Evolutionary conservation across 1,284 basidiomycete species (phyloP).

Genomic region (Macrocybe sp.): DNA sequence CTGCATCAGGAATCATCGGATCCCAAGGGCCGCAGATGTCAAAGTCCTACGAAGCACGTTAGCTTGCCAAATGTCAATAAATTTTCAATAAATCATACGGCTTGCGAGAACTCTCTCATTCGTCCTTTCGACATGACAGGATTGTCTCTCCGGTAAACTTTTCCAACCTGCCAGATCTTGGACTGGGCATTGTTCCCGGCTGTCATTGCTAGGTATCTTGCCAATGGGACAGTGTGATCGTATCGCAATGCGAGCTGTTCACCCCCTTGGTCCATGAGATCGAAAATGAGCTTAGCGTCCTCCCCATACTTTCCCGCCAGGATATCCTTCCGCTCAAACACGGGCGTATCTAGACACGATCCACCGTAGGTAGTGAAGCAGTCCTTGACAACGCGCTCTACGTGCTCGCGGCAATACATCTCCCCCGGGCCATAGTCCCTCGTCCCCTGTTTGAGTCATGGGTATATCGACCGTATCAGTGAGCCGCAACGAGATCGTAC

Average conservation of each 20-base stretch:
- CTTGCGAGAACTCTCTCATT: slow-evolving; percentile 99
- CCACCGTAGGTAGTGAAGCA: slow-evolving; percentile 90
- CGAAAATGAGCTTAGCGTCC: slow-evolving; percentile 97
- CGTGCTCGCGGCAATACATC: slow-evolving; percentile 88
- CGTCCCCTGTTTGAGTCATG: slow-evolving; percentile 65
- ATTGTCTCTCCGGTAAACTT: slow-evolving; percentile 95
- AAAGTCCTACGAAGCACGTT: slow-evolving; percentile 59
- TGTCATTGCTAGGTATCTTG: slow-evolving; percentile 94
- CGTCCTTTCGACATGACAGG: slow-evolving; percentile 98
- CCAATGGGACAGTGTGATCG: slow-evolving; percentile 96
- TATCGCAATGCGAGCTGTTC: slow-evolving; percentile 94
- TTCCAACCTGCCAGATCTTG: slow-evolving; percentile 97
- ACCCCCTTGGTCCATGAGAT: slow-evolving; percentile 97
- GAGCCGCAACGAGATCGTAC: slow-evolving; percentile 32
- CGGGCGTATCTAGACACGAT: slow-evolving; percentile 93
- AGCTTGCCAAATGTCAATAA: background rate
- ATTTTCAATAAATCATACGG: slow-evolving; percentile 48
- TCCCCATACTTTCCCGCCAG: slow-evolving; percentile 96
- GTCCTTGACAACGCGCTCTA: slow-evolving; percentile 86
- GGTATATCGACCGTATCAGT: background rate
- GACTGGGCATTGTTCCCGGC: slow-evolving; percentile 65
- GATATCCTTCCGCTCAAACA: slow-evolving; percentile 97
- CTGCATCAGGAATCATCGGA: slow-evolving; percentile 96
- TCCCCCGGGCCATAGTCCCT: slow-evolving; percentile 94
- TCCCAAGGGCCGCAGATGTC: slow-evolving; percentile 96